A percentile compares a stretch with the other conserved stretches of the same genome.
phyloP scores from a whole-genome alignment of 2,329 filamentous ascomycete genomes.

The Furcasterigmium sp. region DNA sequence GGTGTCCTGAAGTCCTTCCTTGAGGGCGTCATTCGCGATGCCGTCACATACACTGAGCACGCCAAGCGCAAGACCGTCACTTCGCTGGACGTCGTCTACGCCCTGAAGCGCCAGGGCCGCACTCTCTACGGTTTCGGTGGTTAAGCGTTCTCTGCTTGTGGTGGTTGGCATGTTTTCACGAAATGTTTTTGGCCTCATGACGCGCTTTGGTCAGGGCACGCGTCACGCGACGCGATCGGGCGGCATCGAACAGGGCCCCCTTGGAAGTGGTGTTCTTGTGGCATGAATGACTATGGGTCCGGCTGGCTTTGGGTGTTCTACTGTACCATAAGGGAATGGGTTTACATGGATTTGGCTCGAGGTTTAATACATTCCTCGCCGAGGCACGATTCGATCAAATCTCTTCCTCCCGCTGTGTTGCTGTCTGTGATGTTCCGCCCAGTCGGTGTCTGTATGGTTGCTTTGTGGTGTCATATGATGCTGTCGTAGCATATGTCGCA shows the following conservation, averaged over 20 bases:
- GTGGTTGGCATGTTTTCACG: conserved; percentile 27
- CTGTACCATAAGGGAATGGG: conserved; percentile 36
- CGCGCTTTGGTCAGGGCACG: conserved; percentile 5
- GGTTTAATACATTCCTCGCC: conserved; percentile 11
- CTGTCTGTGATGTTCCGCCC: neutral
- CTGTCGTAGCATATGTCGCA: too few species aligned
- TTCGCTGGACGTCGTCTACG: conserved; percentile 63
- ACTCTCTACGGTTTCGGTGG: conserved; percentile 88
- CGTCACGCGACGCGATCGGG: conserved; percentile 4
- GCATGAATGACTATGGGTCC: conserved; percentile 35
- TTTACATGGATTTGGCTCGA: conserved; percentile 21
- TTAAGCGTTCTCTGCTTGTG: conserved; percentile 41
- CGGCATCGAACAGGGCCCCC: neutral
- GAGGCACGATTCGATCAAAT: conserved; percentile 5
- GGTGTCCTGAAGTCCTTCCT: conserved; percentile 76
- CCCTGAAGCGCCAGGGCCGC: conserved; percentile 64
- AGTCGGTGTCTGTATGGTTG: neutral
- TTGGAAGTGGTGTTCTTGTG: conserved; percentile 26
- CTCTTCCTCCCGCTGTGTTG: conserved; percentile 2
- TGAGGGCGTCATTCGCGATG: conserved; percentile 70
- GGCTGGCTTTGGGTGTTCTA: conserved; percentile 35
- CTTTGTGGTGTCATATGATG: neutral
- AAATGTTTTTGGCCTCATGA: conserved; percentile 20
- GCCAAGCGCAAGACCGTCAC: conserved; percentile 79
- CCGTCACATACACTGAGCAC: conserved; percentile 75